Base-by-base conservation (phyloP, 768 basidiomycete genomes). In the Inosperma sp. region DNA sequence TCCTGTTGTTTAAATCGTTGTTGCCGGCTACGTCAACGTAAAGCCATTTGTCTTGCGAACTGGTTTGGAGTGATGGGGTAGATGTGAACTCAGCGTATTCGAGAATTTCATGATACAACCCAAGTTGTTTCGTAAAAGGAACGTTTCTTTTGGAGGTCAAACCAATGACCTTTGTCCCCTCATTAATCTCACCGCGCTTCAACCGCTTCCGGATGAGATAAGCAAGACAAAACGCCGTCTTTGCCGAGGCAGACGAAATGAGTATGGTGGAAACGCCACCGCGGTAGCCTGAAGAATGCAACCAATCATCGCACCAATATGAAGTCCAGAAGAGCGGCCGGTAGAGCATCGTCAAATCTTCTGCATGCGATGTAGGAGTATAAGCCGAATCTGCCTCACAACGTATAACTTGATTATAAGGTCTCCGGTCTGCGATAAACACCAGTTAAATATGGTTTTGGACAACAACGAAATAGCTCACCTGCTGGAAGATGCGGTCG, bases 241-340 rank as follows among this genome's bases (percentile, higher is more conserved):
- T 86, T 22, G 84, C 77, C 3, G 84, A 86, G 0, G 84, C 85
- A 34, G 83, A 84, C 2, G 84, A 84, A 31, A 86, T 75, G 40
- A 86, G 68, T 51, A 86, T 67, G 23, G 62, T 59, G 2, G 68
- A 68, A 4, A 74, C 74, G 5, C 71, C 77, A 1, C 70, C 75
- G 7, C 75, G 72, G 60, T 84, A 86, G 19, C 62, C 57, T 3
- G 76, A 70, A 5, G 72, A 66, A 49, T 75, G 66, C 5, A 86
- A 61, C 82, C 82, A 86, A 59, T 86, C 85, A 62, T 86, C 82
- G 55, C 76, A 83, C 84, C 84, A 86, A 55, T 77, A 86, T 1
- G 85, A 76, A 0, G 84, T 86, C 84, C 84, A 86, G 63, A 85
- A 86, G 13, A 86, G 70, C 0, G 85, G 83, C 0, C 83, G 76